Percentiles rank a stretch among this genome's conserved stretches.
phyloP scores from a whole-genome alignment of 2,329 filamentous ascomycete genomes.

The Colletotrichum godetiae region DNA sequence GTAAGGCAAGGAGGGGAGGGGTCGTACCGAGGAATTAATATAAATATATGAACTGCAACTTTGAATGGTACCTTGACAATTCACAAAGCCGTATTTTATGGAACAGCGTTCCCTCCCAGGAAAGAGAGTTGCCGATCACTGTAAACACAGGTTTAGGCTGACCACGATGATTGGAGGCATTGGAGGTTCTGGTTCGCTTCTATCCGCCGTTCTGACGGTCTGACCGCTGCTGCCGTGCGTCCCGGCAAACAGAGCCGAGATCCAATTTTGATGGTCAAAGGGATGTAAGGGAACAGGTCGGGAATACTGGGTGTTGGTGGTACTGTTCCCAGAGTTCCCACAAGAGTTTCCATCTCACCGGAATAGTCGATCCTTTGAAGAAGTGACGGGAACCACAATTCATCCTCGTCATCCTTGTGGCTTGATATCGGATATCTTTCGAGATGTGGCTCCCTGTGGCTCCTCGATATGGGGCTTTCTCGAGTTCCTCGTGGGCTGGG shows the following conservation, averaged over 20 bases:
- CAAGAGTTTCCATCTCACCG: conserved; percentile 11
- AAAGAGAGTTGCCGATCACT: conserved; percentile 1
- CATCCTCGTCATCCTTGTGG: not conserved
- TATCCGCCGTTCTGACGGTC: not conserved
- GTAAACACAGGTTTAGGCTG: not conserved
- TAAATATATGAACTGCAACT: conserved; percentile 15
- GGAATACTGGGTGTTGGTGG: conserved; percentile 7
- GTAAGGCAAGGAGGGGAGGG: not conserved
- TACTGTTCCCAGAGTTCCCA: not conserved
- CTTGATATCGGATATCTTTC: not conserved
- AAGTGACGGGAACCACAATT: conserved; percentile 2
- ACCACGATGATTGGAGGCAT: conserved; percentile 8
- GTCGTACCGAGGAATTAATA: not conserved
- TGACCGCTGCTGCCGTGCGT: not conserved
- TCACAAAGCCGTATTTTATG: conserved; percentile 6
- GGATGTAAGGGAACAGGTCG: conserved; percentile 9
- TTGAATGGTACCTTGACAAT: conserved; percentile 1
- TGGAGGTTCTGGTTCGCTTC: conserved; percentile 3
- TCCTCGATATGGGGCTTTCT: not conserved
- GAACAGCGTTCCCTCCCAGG: not conserved
- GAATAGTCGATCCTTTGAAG: conserved; percentile 14
- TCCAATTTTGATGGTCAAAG: conserved; percentile 12
- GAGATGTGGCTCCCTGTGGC: not conserved
- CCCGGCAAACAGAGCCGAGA: not conserved
- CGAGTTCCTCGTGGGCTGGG: not conserved